Evolutionary conservation across 2,329 filamentous ascomycete genomes (phyloP), one percentile per base, ranked within the genome.

Genomic region (Claviceps monticola): DNA sequence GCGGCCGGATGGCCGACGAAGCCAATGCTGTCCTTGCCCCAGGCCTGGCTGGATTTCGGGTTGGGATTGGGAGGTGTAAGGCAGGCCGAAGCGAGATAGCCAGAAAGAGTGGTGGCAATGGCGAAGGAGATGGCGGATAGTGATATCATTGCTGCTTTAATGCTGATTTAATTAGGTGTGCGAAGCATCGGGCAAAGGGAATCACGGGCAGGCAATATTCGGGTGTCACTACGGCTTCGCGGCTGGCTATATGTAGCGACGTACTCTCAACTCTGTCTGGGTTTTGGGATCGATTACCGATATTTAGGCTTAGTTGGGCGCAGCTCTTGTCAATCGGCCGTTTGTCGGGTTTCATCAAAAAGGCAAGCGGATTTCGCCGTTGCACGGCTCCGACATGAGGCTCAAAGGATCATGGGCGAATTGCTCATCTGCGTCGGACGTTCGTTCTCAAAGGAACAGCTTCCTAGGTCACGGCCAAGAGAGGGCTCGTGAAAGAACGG

Each of bases 1-100:
- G 3, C 4, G 5, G 13, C 17, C 1, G 51, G 38, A 21, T 49
- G 44, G 8, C 5, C 43, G 19, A 44, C 8, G 39, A 51, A 39
- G 43, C 48, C 17, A 13, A 53, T 39, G 37, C 44, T 53, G 48
- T 53, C 51, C 19, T 48, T 26, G 48, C 44, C 16, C 51, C 51
- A 51, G 19, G 8, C 29, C 1, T 53, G 39, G n/a, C 21, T 34
- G 26, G 50, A 17, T 26, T 8, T 29, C 6, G n/a, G 36, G 14
- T 34, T 43, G 37, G 48, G 42, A n/a, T 53, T 48, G 17, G 51
- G 51, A 38, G 51, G 51, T 1, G 3, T 53, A 44, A 46, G 14
- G 29, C 43, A 43, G 17, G 26, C 23, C 23, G 48, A 46, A 14
- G 48, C 38, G 9, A 51, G 38, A 17, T 53, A 51, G 1, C 51